Percentiles rank a stretch among this genome's conserved stretches.
Evolutionary conservation across 768 basidiomycete genomes (phyloP).

Genomic region (Pisolithus tinctorius): DNA sequence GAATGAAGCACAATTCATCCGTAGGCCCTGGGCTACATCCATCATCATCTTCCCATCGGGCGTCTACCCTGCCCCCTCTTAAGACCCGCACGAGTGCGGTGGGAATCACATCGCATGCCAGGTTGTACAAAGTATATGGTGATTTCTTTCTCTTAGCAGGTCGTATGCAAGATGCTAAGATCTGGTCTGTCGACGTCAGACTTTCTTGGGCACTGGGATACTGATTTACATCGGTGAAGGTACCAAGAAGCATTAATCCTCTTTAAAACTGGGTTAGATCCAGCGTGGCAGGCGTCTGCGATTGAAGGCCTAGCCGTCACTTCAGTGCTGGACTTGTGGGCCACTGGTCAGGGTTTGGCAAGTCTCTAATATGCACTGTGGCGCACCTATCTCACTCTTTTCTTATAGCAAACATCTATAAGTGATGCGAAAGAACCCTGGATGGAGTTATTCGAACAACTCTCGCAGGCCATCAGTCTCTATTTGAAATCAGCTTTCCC

Average conservation of each 20-base stretch:
- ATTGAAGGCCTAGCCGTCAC: conserved; percentile 82
- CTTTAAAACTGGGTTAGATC: conserved; percentile 70
- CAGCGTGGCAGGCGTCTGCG: conserved; percentile 84
- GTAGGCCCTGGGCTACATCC: conserved; percentile 28
- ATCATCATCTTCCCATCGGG: conserved; percentile 34
- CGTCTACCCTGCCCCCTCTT: conserved; percentile 39
- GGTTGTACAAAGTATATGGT: conserved; percentile 82
- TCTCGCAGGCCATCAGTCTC: conserved; percentile 53
- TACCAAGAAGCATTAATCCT: conserved; percentile 79
- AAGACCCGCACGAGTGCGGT: conserved; percentile 61
- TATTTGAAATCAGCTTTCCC: conserved; percentile 55
- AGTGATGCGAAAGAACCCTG: conserved; percentile 60
- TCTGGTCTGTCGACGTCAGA: conserved; percentile 51
- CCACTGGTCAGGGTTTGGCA: conserved; percentile 64
- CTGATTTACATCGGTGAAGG: conserved; percentile 37
- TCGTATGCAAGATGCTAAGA: conserved; percentile 70
- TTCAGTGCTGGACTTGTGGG: conserved; percentile 80
- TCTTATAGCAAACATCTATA: conserved; percentile 47
- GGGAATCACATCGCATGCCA: conserved; percentile 73
- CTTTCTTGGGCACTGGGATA: conserved; percentile 1
- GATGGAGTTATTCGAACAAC: conserved; percentile 67
- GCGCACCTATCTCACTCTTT: conserved; percentile 2
- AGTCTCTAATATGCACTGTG: conserved; percentile 23
- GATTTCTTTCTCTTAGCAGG: conserved; percentile 88
- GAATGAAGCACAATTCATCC: conserved; percentile 52